A percentile compares a stretch with the other conserved stretches of the same genome.
Evolutionary conservation across 768 basidiomycete genomes (phyloP).

Genomic region (Amanita jacksonii): DNA sequence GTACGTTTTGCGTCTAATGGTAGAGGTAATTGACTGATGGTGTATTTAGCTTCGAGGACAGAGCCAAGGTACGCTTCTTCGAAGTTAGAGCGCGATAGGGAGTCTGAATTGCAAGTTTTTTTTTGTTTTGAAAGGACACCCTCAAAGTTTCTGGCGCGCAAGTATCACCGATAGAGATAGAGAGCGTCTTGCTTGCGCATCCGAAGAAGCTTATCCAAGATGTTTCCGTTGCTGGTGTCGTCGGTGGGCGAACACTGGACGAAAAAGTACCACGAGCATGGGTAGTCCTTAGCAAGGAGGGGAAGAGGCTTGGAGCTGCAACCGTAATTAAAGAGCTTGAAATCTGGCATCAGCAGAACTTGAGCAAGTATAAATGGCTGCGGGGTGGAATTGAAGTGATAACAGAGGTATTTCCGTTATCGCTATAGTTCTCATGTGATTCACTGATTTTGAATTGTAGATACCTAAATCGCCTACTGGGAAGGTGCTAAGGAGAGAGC

Average conservation of each 20-base stretch:
- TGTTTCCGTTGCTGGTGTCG: constrained; percentile 67
- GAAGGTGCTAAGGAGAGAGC: constrained; percentile 51
- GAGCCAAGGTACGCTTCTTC: constrained; percentile 45
- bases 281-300: constrained; percentile 55
- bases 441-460: constrained; percentile 21
- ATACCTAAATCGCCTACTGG: constrained; percentile 72
- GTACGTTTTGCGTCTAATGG: constrained; percentile 26
- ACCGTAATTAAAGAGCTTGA: constrained; percentile 40
- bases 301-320: constrained; percentile 36
- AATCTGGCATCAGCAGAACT: constrained; percentile 47
- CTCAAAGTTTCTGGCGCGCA: constrained; percentile 74
- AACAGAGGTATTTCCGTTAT: constrained; percentile 35
- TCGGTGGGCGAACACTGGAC: constrained; percentile 57
- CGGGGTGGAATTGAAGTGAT: constrained; percentile 67
- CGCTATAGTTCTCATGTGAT: constrained; percentile 5
- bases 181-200: constrained; percentile 53
- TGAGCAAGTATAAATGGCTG: constrained; percentile 73
- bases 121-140: constrained; percentile 69
- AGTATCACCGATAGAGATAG: constrained; percentile 76
- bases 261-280: constrained; percentile 74
- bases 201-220: constrained; percentile 55
- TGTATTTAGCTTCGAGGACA: constrained; percentile 57
- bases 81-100: too few relatives aligned
- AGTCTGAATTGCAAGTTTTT: not conserved
- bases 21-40: not conserved